Percentiles rank a stretch among this genome's conserved stretches.
phyloP scores from a whole-genome alignment of 768 basidiomycete genomes.

The Cystofilobasidium capitatum region DNA sequence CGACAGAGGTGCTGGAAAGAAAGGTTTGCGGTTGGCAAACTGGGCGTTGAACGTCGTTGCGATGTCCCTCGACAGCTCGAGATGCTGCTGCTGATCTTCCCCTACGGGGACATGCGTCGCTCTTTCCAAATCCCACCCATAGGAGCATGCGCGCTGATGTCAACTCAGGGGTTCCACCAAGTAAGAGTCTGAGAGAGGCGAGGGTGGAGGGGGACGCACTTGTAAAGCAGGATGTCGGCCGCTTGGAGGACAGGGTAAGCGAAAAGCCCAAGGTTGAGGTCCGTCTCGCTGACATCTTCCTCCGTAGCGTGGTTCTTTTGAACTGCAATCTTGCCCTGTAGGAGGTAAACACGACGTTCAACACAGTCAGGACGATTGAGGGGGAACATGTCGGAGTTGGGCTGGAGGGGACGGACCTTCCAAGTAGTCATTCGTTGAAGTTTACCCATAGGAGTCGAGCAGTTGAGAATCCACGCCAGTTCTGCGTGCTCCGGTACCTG shows the following conservation, averaged over 20 bases:
- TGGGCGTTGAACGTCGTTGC: constrained; percentile 71
- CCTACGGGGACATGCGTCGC: constrained; percentile 92
- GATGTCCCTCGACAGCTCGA: constrained; percentile 76
- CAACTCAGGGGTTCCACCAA: not conserved
- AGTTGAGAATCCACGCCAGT: constrained; percentile 80
- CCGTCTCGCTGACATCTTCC: constrained; percentile 67
- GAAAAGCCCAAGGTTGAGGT: constrained; percentile 74
- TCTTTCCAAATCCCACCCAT: constrained; percentile 42
- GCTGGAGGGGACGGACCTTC: constrained; percentile 53
- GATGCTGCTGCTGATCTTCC: constrained; percentile 90
- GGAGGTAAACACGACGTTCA: not conserved
- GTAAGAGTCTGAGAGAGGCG: not conserved
- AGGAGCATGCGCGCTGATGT: not conserved
- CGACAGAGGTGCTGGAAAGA: constrained; percentile 62
- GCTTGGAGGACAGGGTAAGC: constrained; percentile 91
- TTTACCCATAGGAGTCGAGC: constrained; percentile 70
- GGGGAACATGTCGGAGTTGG: not conserved
- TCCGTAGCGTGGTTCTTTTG: constrained; percentile 64
- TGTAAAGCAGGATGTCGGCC: constrained; percentile 79
- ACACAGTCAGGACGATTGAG: not conserved
- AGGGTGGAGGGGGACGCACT: constrained; percentile 44
- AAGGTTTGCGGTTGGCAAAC: constrained; percentile 45
- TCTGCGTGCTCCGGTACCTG: constrained; percentile 79
- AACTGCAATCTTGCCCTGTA: constrained; percentile 62
- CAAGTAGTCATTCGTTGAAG: constrained; percentile 89